Evolutionary conservation across 176 grass and related monocot genomes (phyloP), one percentile per base, ranked within the genome.

Genomic region (Miscanthus lutarioriparius): DNA sequence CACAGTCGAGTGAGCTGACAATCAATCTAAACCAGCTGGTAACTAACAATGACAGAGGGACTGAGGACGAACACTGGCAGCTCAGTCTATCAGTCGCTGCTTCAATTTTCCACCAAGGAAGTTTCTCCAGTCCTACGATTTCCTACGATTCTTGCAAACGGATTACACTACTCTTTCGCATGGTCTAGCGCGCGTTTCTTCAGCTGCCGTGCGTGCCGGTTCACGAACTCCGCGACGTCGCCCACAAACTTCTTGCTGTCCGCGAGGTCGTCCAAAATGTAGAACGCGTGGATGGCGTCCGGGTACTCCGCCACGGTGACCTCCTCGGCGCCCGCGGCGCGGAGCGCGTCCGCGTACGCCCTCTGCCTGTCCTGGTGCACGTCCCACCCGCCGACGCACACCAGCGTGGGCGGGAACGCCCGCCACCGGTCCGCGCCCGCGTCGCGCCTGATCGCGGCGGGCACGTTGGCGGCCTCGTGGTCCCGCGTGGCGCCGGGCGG

Each of bases 301-400:
- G 70, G 62, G 86, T 89, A 89, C 86, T 91, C 82, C 8, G 25
- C 77, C 25, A 91, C 86, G 25, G 26, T 2, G 26, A 79, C 79
- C 15, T 82, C 74, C 71, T 27, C 45, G 2, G 65, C 70, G 39
- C 90, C 82, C 17, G 48, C 43, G 69, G 2, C 45, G 17, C 25
- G 72, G 36, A 92, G 90, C 53, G 80, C 78, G 44, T 59, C 72
- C 0, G 74, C 72, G 71, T 89, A 89, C 58, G 10, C 79, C 33
- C 90, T 26, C 33, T 91, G 82, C 79, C 90, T n/a, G 81, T 92
- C 86, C 85, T 89, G 90, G 56, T 88, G 86, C 72, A 67, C 77
- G 86, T 94, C 83, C 86, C 87, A 86, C 44, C 69, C 74, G 59
- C 89, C 92, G 40, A 91, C 49, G 82, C 82, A 88, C 53, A 89